Base-by-base conservation (phyloP, 306 rosid genomes). In the Castanea sativa region DNA sequence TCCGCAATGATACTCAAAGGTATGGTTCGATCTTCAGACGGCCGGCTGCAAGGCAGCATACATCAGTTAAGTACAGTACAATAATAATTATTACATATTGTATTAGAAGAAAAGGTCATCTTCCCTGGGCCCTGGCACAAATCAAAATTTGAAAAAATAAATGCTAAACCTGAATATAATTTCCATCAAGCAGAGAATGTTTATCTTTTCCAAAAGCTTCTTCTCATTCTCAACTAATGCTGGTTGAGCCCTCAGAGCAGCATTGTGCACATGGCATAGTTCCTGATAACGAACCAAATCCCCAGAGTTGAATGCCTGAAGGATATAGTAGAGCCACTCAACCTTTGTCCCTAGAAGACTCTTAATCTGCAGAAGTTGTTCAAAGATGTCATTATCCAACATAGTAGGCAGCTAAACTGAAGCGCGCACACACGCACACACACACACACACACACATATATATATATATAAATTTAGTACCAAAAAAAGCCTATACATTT, bases 161-260 rank as follows among this genome's bases (percentile, higher is more conserved):
- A 68, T 19, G 52, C 72, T 56, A 55, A 87, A 91, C 99, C 99
- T 96, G 92, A 96, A 96, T 82, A 96, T 96, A 77, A 96, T 96
- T 86, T 93, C 99, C 98, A 96, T 96, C 89, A 96, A 89, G 86
- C 99, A 96, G 76, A 96, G 96, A 84, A 96, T 96, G 82, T 96
- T 96, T 55, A 96, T 92, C 92, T 96, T 96, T 76, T 96, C 99
- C 85, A 93, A 80, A 73, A 96, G 89, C 84, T 81, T 96, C 84
- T 93, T 85, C 80, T 96, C 99, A 56, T 96, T 96, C 74, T 88
- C 96, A 77, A 93, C 98, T 56, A 96, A 79, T 38, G 99, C 97
- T 2, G 99, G 99, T 76, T 96, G 99, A 52, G 98, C 93, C 27
- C 94, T 90, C 77, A 96, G 77, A 82, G 99, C 92, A 87, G 89